Conservation (phyloP, 2,329 filamentous ascomycete genomes). For the Ilyonectria robusta region DNA sequence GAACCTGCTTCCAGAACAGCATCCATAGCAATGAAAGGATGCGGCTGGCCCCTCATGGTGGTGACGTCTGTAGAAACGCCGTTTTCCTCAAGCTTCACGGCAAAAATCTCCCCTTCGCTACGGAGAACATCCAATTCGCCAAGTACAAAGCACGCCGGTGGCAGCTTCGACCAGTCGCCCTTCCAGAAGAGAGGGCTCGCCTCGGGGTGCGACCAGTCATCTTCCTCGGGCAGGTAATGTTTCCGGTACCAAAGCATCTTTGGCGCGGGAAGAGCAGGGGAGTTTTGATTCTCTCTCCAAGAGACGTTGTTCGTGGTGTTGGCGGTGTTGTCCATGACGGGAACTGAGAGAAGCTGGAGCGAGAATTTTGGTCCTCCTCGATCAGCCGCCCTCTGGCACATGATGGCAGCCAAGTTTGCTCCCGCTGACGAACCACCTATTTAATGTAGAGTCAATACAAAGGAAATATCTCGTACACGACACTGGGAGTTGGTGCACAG, state of each 20-base stretch:
- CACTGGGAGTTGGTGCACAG: background rate
- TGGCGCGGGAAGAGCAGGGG: background rate
- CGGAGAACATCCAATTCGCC: slow-evolving; percentile 2
- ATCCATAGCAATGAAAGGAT: slow-evolving; percentile 20
- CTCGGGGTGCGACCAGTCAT: slow-evolving; percentile 64
- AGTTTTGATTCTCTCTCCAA: background rate
- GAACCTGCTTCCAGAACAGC: slow-evolving; percentile 18
- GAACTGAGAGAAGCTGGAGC: slow-evolving; percentile 4
- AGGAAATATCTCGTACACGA: background rate
- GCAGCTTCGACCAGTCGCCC: slow-evolving; percentile 64
- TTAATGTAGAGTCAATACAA: background rate
- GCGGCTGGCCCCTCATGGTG: slow-evolving; percentile 16
- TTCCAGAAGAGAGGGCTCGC: slow-evolving; percentile 68
- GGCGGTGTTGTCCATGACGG: slow-evolving; percentile 7
- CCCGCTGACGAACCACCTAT: slow-evolving; percentile 26
- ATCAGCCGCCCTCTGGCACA: slow-evolving; percentile 64
- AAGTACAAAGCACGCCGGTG: slow-evolving; percentile 51
- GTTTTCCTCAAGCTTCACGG: slow-evolving; percentile 2
- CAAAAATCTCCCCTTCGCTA: background rate
- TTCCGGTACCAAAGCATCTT: slow-evolving; percentile 7
- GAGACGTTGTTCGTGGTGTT: slow-evolving; percentile 1
- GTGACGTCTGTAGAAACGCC: slow-evolving; percentile 5
- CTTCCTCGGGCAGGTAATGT: slow-evolving; percentile 58
- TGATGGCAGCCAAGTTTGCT: slow-evolving; percentile 38
- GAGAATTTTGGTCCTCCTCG: slow-evolving; percentile 56